phyloP scores from a whole-genome alignment of 768 basidiomycete species.

The Psilocybe cyanescens region DNA sequence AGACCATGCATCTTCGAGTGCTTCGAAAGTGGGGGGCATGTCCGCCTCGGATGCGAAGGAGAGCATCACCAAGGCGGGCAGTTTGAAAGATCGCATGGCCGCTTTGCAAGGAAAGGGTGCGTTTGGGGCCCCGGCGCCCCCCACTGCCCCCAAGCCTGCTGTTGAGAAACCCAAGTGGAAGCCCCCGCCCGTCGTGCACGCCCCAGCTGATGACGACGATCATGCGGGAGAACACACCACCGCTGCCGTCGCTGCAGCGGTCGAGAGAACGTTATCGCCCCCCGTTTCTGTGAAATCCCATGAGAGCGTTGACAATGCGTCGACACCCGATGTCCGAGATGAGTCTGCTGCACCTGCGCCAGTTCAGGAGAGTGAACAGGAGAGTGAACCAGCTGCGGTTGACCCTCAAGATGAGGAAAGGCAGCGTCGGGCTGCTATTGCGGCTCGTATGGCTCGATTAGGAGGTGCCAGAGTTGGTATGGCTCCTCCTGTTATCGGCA shows the following conservation, averaged over 20 bases:
- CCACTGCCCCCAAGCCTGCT: slow-evolving; percentile 57
- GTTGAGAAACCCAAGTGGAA: slow-evolving; percentile 87
- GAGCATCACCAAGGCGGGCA: slow-evolving; percentile 79
- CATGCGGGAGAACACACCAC: slow-evolving; percentile 23
- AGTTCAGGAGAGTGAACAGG: slow-evolving; percentile 14
- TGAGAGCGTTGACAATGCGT: slow-evolving; percentile 15
- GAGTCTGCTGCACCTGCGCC: slow-evolving; percentile 13
- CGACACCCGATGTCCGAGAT: slow-evolving; percentile 23
- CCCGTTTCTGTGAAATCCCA: slow-evolving; percentile 30
- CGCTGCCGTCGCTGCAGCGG: slow-evolving; percentile 23
- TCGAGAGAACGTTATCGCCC: slow-evolving; percentile 37
- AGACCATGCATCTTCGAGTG: slow-evolving; percentile 17
- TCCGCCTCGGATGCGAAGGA: slow-evolving; percentile 87
- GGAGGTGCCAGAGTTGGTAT: slow-evolving; percentile 87
- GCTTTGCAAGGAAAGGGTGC: slow-evolving; percentile 85
- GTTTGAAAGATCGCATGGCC: slow-evolving; percentile 94
- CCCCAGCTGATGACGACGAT: slow-evolving; percentile 49
- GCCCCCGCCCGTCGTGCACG: slow-evolving; percentile 62
- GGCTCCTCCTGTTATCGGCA: slow-evolving; percentile 73
- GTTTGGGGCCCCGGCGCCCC: slow-evolving; percentile 63
- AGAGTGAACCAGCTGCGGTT: slow-evolving; percentile 10
- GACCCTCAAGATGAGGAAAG: slow-evolving; percentile 76
- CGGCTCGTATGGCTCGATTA: slow-evolving; percentile 91
- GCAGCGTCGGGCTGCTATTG: slow-evolving; percentile 83
- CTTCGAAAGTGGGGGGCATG: slow-evolving; percentile 52